Evolutionary conservation across 23 red algal species (phyloP).

Genomic region (Gracilaria gracilis): DNA sequence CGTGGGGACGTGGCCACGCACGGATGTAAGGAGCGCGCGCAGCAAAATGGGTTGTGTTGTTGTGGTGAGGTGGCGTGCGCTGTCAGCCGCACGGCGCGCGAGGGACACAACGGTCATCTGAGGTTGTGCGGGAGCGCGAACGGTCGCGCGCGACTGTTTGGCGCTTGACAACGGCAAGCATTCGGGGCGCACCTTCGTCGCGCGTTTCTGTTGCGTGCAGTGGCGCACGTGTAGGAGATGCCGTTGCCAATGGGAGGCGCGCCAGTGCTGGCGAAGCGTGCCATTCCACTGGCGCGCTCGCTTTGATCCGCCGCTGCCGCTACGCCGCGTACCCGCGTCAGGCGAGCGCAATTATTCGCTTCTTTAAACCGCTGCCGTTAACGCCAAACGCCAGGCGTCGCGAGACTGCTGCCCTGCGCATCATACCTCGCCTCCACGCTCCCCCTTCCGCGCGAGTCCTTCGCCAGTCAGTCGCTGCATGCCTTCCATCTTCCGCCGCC

Average conservation of each 20-base stretch:
- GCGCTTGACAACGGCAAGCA: neutral
- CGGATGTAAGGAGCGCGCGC: neutral
- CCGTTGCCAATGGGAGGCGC: too few relatives aligned
- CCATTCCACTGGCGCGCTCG: constrained; percentile 10
- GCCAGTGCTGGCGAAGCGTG: neutral
- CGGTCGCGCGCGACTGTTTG: neutral
- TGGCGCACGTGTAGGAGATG: neutral
- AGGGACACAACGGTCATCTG: neutral
- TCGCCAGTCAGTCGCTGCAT: neutral
- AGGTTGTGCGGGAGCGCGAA: too few relatives aligned
- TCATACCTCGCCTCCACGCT: neutral
- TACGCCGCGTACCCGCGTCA: neutral
- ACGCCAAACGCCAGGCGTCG: neutral
- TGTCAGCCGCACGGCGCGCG: too few relatives aligned
- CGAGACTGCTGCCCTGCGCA: neutral
- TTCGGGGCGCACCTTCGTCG: too few relatives aligned
- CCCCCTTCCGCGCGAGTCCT: neutral
- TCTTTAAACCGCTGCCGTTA: neutral
- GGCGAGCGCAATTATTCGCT: too few relatives aligned
- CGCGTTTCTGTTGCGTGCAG: too few relatives aligned
- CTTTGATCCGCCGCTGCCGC: constrained; percentile 21
- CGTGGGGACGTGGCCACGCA: neutral
- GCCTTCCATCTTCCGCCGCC: neutral
- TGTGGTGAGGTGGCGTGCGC: neutral
- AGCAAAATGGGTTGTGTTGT: neutral